These are phyloP conservation scores for Irpex sp. DNA, from an alignment of 1,284 basidiomycete species.

Conservation along the genomic window DNA sequence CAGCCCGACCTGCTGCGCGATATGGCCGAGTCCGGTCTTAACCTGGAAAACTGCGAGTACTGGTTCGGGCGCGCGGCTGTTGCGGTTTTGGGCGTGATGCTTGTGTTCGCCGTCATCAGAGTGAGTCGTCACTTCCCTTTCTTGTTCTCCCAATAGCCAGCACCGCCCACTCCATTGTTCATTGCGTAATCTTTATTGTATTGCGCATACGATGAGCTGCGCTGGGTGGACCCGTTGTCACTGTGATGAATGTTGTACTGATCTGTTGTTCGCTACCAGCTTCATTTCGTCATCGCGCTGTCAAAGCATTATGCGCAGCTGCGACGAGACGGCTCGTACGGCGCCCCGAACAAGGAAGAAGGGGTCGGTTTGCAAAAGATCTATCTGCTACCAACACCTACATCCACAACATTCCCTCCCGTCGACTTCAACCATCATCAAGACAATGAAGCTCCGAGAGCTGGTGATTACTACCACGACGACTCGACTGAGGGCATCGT, in stretches of 20 bases:
- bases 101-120: conserved; percentile 59
- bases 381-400: conserved; percentile 47
- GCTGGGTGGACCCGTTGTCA: background rate
- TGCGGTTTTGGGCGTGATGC: conserved; percentile 51
- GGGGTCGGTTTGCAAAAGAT: conserved; percentile 33
- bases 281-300: conserved; percentile 69
- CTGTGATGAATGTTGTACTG: conserved; percentile 1
- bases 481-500: conserved; percentile 26
- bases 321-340: conserved; percentile 24
- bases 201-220: too few species aligned
- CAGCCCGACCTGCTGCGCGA: conserved; percentile 73
- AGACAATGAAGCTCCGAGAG: background rate
- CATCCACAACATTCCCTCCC: conserved; percentile 17
- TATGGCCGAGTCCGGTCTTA: conserved; percentile 66
- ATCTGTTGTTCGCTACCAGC: conserved; percentile 33
- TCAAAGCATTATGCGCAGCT: conserved; percentile 61
- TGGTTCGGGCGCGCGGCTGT: conserved; percentile 69
- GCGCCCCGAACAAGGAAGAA: conserved; percentile 19
- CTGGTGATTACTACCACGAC: conserved; percentile 4
- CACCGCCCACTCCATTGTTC: too few species aligned
- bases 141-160: background rate
- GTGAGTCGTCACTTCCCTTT: conserved; percentile 35
- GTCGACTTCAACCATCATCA: conserved; percentile 12
- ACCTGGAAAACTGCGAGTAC: conserved; percentile 71
- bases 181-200: too few species aligned